phyloP scores from a whole-genome alignment of 495 filamentous ascomycete species.

The Annulohypoxylon nitens region DNA sequence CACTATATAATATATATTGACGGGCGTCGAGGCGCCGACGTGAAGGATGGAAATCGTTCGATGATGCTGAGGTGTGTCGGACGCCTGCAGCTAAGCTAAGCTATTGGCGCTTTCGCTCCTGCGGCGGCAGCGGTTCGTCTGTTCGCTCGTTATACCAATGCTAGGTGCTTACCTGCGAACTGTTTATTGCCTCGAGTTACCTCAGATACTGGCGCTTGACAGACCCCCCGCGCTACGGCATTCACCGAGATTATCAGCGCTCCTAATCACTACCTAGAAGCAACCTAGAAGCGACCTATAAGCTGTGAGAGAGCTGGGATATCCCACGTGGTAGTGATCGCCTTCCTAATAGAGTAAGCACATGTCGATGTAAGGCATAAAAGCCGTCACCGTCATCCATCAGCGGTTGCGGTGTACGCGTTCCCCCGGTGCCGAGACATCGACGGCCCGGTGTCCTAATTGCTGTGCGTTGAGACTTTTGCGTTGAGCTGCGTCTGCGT shows the following conservation, averaged over 20 bases:
- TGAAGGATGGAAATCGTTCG: background rate
- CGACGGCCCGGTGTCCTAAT: constrained; percentile 39
- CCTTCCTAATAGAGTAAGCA: constrained; percentile 33
- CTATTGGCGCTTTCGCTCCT: background rate
- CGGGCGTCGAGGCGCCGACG: constrained; percentile 41
- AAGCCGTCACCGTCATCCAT: no score
- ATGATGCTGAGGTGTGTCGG: constrained; percentile 14
- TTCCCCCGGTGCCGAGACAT: constrained; percentile 18
- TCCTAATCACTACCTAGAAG: constrained; percentile 20
- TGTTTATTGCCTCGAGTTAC: background rate
- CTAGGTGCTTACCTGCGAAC: background rate
- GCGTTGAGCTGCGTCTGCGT: background rate
- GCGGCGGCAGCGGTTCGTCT: background rate
- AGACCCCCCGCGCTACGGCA: constrained; percentile 5
- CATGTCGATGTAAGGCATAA: background rate
- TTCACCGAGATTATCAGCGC: constrained; percentile 36
- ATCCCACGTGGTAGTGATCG: constrained; percentile 20
- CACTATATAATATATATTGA: constrained; percentile 34
- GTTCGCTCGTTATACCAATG: background rate
- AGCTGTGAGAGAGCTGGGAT: constrained; percentile 19
- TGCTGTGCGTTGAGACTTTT: constrained; percentile 2
- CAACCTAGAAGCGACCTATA: no score
- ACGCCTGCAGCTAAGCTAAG: background rate
- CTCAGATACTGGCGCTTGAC: background rate
- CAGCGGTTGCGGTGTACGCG: no score